phyloP scores from a whole-genome alignment of 768 basidiomycete genomes.

The Vishniacozyma victoriae region DNA sequence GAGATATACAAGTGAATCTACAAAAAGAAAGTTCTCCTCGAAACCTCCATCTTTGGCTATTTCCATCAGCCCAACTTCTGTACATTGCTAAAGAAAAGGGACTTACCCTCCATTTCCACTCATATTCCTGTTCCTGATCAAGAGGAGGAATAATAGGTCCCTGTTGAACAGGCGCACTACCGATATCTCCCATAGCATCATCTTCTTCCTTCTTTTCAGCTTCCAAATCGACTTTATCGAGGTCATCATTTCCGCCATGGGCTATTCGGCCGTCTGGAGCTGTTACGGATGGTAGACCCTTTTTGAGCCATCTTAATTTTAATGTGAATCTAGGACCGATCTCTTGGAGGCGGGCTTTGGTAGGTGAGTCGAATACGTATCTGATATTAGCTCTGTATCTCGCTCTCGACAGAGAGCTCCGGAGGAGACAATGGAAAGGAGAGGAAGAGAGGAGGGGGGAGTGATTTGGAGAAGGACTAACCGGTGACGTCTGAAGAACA shows the following conservation, averaged over 20 bases:
- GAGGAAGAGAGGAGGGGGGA: not conserved
- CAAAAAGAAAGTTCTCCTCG: conserved; percentile 83
- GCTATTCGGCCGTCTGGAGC: conserved; percentile 44
- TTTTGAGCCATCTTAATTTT: conserved; percentile 81
- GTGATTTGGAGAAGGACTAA: conserved; percentile 47
- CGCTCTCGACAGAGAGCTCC: not conserved
- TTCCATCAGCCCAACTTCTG: not conserved
- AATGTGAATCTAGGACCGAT: conserved; percentile 96
- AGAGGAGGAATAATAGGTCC: conserved; percentile 32
- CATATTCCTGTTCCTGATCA: conserved; percentile 45
- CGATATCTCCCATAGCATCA: conserved; percentile 37
- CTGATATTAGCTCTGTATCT: conserved; percentile 48
- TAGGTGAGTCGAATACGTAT: conserved; percentile 84
- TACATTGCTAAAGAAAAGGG: conserved; percentile 3
- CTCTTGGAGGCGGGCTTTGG: conserved; percentile 89
- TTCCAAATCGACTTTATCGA: conserved; percentile 18
- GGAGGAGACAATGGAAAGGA: not conserved
- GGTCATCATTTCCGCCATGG: conserved; percentile 33
- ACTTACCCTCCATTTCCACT: conserved; percentile 47
- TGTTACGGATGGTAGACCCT: conserved; percentile 74
- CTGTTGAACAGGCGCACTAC: conserved; percentile 23
- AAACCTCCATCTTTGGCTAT: conserved; percentile 89
- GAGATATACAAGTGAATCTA: no score
- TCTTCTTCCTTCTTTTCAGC: conserved; percentile 32
- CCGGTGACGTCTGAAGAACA: conserved; percentile 95